phyloP scores from a whole-genome alignment of 176 grass and related monocot species.

The Stipa capillata region DNA sequence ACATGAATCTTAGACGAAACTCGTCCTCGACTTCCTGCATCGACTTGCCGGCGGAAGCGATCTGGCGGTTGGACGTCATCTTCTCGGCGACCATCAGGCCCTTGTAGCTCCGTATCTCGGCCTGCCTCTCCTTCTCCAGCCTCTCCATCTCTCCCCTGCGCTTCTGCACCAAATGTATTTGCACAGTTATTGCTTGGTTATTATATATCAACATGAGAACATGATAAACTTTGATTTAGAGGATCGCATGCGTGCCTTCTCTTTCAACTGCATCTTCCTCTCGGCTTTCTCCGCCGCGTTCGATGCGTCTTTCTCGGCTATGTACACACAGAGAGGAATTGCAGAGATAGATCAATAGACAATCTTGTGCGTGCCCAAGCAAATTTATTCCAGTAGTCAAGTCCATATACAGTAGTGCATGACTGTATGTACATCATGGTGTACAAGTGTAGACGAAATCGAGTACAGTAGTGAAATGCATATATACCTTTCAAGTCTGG shows the following conservation, averaged over 20 bases:
- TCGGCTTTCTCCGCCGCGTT: constrained; percentile 72
- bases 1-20: constrained; percentile 35
- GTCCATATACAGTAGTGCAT: no score
- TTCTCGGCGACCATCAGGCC: constrained; percentile 91
- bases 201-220: neutral
- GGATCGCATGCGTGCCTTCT: constrained; percentile 29
- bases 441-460: neutral
- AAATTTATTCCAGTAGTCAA: no score
- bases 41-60: constrained; percentile 75
- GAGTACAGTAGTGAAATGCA: no score
- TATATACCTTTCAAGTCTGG: constrained; percentile 74
- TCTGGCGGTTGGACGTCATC: constrained; percentile 97
- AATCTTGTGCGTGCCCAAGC: no score
- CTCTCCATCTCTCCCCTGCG: constrained; percentile 61
- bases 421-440: neutral
- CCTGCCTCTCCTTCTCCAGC: constrained; percentile 67
- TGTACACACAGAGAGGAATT: no score
- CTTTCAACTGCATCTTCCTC: constrained; percentile 71
- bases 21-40: constrained; percentile 95
- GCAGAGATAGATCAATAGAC: no score
- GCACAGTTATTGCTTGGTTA: neutral
- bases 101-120: constrained; percentile 84
- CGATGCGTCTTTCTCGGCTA: constrained; percentile 79
- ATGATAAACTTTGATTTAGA: neutral
- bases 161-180: constrained; percentile 44